phyloP scores from a whole-genome alignment of 2,329 filamentous ascomycete genomes.

The Cladophialophora yegresii region DNA sequence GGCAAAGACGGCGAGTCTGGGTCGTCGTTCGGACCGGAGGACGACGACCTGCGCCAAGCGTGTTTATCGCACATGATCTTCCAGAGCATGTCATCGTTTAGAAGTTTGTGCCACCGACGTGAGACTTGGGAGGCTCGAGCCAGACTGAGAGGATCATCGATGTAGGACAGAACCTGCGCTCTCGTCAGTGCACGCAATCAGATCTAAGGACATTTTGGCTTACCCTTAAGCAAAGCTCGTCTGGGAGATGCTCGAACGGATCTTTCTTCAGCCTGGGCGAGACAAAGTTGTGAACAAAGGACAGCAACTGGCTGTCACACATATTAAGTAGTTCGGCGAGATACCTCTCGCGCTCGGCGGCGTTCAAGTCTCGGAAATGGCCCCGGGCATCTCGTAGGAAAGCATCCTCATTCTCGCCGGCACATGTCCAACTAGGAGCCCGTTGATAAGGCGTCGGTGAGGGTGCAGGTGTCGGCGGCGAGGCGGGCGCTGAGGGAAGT shows the following conservation, averaged over 20 bases:
- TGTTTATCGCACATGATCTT: conserved; percentile 96
- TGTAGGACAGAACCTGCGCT: conserved; percentile 82
- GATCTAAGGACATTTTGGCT: conserved; percentile 38
- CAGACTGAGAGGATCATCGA: conserved; percentile 93
- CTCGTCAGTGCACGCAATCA: conserved; percentile 6
- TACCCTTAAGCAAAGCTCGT: conserved; percentile 88
- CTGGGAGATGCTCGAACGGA: conserved; percentile 86
- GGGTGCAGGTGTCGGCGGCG: conserved; percentile 67
- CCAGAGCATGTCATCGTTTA: conserved; percentile 97
- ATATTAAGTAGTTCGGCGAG: conserved; percentile 87
- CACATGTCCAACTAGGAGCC: conserved; percentile 52
- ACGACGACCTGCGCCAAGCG: conserved; percentile 69
- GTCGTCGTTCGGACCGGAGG: conserved; percentile 44
- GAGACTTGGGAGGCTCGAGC: conserved; percentile 96
- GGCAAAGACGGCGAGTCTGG: conserved; percentile 43
- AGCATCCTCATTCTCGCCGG: conserved; percentile 72
- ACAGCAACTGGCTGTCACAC: conserved; percentile 91
- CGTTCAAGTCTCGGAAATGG: conserved; percentile 76
- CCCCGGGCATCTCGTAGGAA: conserved; percentile 77
- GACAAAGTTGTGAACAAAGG: conserved; percentile 95
- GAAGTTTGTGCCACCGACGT: conserved; percentile 83
- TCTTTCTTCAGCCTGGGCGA: conserved; percentile 94
- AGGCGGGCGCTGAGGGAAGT: conserved; percentile 65
- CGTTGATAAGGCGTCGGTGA: conserved; percentile 65
- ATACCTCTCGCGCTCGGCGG: conserved; percentile 74